Base-by-base conservation (phyloP, 768 basidiomycete genomes). In the Lactarius hengduanensis region DNA sequence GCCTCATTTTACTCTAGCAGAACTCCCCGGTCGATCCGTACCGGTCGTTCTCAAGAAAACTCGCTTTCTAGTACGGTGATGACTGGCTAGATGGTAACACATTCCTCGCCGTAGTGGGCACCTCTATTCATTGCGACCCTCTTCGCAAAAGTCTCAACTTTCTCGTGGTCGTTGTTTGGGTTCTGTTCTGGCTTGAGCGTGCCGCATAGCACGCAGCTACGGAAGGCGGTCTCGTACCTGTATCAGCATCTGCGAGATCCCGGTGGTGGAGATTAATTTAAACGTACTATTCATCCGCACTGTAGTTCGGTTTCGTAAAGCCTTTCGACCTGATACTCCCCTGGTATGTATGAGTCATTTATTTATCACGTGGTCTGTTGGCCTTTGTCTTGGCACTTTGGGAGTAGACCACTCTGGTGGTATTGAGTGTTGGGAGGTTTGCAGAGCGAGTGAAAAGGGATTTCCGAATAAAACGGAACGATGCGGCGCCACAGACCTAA, bases 401-500 rank as follows among this genome's bases (percentile, higher is more conserved):
- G 38, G 36, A 38, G 4, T 38, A 38, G 10, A 38, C 36, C 36
- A 38, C 11, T 36, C 2, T 11, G 11, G 36, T 36, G 36, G 36
- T 38, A 3, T 36, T 36, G 36, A 36, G 36, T 38, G 36, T 38
- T 38, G 36, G 11, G 36, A 38, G 36, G 36, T 38, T 13, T 38
- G 36, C 36, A 38, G 36, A 38, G 36, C 36, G 11, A 41, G 41
- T 18, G 6, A 18, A 32, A 16, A 7, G 50, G 22, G 50, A 63
- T 67, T 43, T 13, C 61, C 57, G 57, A 67, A 59, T 59, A 61
- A 65, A 65, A 38, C 8, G 6, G 45, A n/a, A 34, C 20, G 13
- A 34, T 20, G 15, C 50, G 57, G 41, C 62, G 66, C 61, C 66
- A 67, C 62, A 59, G 66, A 26, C 45, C 22, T n/a, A 22, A 11